A percentile compares a stretch with the other conserved stretches of the same genome.
These are phyloP conservation scores for Pulveroboletus sp. DNA, from an alignment of 768 basidiomycete species.

Conservation along the genomic window DNA sequence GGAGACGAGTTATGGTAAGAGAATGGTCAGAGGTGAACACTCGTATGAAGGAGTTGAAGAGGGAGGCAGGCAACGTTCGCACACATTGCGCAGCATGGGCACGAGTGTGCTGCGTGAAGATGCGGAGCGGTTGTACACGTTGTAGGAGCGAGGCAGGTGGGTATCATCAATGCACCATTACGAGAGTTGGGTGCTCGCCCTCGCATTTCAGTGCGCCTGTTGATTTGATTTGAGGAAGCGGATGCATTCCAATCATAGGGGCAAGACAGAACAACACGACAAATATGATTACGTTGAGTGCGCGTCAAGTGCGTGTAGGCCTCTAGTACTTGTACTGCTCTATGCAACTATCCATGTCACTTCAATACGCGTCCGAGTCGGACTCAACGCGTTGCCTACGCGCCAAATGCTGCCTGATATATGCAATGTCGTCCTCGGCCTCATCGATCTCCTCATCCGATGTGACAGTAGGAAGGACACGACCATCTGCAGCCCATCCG, in stretches of 20 bases:
- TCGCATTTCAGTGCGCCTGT: too few species aligned
- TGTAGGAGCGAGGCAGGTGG: constrained; percentile 22
- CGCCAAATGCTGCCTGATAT: not conserved
- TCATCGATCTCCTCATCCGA: constrained; percentile 21
- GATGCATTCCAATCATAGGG: too few species aligned
- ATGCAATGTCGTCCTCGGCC: not conserved
- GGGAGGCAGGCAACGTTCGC: constrained; percentile 22
- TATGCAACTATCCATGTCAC: too few species aligned
- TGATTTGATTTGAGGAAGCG: too few species aligned
- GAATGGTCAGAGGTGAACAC: constrained; percentile 12
- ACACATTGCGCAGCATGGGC: constrained; percentile 24
- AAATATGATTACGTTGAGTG: too few species aligned
- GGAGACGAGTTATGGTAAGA: constrained; percentile 1
- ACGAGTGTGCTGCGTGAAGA: constrained; percentile 32
- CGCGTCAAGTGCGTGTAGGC: too few species aligned
- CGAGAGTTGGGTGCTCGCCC: not conserved
- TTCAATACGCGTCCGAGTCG: constrained; percentile 19
- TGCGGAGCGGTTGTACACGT: constrained; percentile 22
- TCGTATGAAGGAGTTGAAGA: constrained; percentile 16
- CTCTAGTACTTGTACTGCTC: too few species aligned
- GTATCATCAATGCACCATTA: constrained; percentile 4
- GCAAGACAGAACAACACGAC: too few species aligned
- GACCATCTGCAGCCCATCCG: not conserved
- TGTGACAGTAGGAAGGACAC: not conserved
- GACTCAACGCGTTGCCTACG: constrained; percentile 24